Conservation (phyloP, 495 filamentous ascomycete genomes). For the Xylaria flabelliformis region DNA sequence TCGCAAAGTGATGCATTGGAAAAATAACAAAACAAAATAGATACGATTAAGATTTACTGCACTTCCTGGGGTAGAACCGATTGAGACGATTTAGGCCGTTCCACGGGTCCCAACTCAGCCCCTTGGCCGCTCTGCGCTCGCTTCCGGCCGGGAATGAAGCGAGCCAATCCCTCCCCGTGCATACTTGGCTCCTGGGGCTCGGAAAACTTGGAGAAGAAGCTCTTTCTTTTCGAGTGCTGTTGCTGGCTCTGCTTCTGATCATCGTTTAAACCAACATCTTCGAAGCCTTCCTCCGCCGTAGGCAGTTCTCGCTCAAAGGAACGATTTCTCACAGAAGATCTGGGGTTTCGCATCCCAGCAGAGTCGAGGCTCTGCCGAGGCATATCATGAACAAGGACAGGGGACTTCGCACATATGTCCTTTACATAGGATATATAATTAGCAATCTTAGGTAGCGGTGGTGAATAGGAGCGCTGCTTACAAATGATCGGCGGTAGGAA, state of each 20-base stretch:
- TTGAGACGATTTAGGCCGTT: constrained; percentile 42
- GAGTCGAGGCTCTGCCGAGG: constrained; percentile 84
- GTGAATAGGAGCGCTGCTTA: constrained; percentile 52
- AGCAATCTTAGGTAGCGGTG: constrained; percentile 19
- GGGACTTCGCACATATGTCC: constrained; percentile 93
- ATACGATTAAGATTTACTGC: constrained; percentile 30
- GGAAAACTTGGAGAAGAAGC: constrained; percentile 86
- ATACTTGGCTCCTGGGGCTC: constrained; percentile 55
- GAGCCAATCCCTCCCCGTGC: constrained; percentile 52
- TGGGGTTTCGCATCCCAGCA: constrained; percentile 61
- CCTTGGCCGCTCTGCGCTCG: constrained; percentile 75
- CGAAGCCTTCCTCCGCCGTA: constrained; percentile 79
- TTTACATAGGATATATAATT: constrained; percentile 45
- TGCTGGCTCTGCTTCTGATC: constrained; percentile 61
- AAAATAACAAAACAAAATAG: constrained; percentile 28
- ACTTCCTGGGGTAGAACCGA: constrained; percentile 45
- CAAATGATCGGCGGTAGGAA: constrained; percentile 95
- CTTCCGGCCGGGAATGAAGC: constrained; percentile 77
- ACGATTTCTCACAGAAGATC: constrained; percentile 58
- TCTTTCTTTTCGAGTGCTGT: constrained; percentile 69
- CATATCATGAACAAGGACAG: constrained; percentile 65
- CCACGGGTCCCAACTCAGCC: constrained; percentile 69
- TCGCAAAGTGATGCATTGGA: constrained; percentile 38
- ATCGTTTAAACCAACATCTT: constrained; percentile 89
- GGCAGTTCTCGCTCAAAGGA: constrained; percentile 59